Evolutionary conservation across 164 flowering plant genomes (phyloP), one percentile per base, ranked within the genome.

Genomic region (Protea cynaroides): DNA sequence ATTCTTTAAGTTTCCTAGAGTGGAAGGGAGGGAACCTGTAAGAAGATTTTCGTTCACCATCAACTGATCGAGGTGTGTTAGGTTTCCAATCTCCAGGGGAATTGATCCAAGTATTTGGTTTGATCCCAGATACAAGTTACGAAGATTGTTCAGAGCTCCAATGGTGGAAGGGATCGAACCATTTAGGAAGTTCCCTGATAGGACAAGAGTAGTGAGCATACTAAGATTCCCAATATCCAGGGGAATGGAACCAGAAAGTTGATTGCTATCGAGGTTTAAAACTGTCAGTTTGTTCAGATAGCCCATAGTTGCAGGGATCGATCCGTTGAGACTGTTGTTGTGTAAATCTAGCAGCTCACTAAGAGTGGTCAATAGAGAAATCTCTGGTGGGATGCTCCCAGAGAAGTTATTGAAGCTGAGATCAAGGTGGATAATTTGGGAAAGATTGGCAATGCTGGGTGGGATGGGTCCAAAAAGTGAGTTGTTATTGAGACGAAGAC

Each of bases 401-500:
- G 65, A 50, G 44, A 72, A 29, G 4, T 34, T 8, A 46, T 68
- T 68, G 24, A 3, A 1, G 23, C 61, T 40, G 8, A 72, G 17
- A 23, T 67, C 38, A 29, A 72, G 64, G 43, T 37, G 24, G 3
- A 3, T 36, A 4, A 68, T 65, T 29, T 59, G 44, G 19, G 68
- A 53, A 6, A 72, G 68, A 17, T 43, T 38, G 22, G 50, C 34
- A 23, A 67, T 67, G 11, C 59, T 49, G 9, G 60, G 49, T 13
- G 75, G 75, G 7, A 72, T 68, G 54, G 23, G 40, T 2, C 73
- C 76, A 25, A 0, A 65, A 11, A 73, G 58, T 15, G 15, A 8
- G 40, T 66, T 66, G 7, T 34, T 4, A 1, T 21, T 6, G 17
- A 66, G 46, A 40, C 46, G 22, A 56, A 66, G 29, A 34, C 52